phyloP scores from a whole-genome alignment of 495 filamentous ascomycete species.

The Gamarada debralockiae region DNA sequence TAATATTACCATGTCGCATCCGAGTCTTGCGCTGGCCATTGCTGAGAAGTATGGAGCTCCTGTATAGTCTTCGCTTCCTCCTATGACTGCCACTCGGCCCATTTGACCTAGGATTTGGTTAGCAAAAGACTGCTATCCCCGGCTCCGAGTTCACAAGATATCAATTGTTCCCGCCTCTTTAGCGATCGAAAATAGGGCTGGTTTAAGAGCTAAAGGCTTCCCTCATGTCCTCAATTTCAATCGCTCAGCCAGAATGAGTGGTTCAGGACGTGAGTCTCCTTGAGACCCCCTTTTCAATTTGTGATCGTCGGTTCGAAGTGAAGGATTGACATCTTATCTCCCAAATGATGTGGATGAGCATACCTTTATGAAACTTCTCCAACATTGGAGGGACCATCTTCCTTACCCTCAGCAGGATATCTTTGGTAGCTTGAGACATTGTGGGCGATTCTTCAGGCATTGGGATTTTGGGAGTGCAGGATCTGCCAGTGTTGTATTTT shows the following conservation, averaged over 20 bases:
- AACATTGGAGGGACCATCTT: conserved; percentile 94
- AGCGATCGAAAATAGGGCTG: no score
- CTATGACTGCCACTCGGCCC: conserved; percentile 89
- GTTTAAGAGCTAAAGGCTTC: no score
- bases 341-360: background rate
- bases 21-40: conserved; percentile 87
- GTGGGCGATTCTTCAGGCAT: conserved; percentile 19
- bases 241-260: no score
- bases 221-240: background rate
- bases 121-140: background rate
- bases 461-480: background rate
- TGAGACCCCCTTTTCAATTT: no score
- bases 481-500: background rate
- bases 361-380: conserved; percentile 96
- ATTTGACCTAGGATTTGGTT: conserved; percentile 65
- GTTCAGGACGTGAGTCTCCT: no score
- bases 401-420: conserved; percentile 75
- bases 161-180: no score
- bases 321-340: no score
- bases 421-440: conserved; percentile 52
- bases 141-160: no score
- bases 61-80: conserved; percentile 93
- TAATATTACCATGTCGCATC: conserved; percentile 72
- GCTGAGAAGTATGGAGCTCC: conserved; percentile 98
- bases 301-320: background rate